Conservation (phyloP, 2,329 filamentous ascomycete genomes). For the Neopestalotiopsis sp. region DNA sequence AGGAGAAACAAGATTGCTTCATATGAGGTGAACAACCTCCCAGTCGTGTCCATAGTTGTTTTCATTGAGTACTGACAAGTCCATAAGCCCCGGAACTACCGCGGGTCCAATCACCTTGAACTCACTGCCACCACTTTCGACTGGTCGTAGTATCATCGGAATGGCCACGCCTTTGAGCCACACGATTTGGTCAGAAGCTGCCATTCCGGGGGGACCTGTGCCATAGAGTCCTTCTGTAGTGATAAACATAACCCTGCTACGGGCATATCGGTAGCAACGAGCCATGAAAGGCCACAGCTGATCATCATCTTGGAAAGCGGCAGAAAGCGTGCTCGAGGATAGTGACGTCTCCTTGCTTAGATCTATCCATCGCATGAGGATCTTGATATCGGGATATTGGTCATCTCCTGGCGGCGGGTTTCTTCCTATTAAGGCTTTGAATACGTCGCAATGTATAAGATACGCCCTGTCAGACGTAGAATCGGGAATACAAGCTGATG, state of each 20-base stretch:
- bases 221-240: background rate
- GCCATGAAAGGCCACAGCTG: background rate
- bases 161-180: background rate
- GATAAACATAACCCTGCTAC: background rate
- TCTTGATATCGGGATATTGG: background rate
- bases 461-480: no score
- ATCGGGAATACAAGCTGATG: no score
- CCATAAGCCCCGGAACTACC: background rate
- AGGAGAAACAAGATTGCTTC: background rate
- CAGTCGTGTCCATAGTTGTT: background rate
- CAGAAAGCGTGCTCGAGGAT: no score
- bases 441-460: background rate
- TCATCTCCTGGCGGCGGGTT: background rate
- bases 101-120: slow-evolving; percentile 1
- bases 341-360: no score
- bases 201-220: background rate
- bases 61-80: background rate
- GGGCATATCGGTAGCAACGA: background rate
- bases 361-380: background rate
- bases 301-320: background rate
- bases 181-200: background rate
- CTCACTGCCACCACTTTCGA: no score
- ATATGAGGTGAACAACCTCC: background rate
- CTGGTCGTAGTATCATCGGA: background rate
- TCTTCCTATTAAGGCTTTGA: background rate